A percentile compares a stretch with the other conserved stretches of the same genome.
Evolutionary conservation across 352 stramenopile species (phyloP).

Genomic region (Phytophthora macrochlamydospora): DNA sequence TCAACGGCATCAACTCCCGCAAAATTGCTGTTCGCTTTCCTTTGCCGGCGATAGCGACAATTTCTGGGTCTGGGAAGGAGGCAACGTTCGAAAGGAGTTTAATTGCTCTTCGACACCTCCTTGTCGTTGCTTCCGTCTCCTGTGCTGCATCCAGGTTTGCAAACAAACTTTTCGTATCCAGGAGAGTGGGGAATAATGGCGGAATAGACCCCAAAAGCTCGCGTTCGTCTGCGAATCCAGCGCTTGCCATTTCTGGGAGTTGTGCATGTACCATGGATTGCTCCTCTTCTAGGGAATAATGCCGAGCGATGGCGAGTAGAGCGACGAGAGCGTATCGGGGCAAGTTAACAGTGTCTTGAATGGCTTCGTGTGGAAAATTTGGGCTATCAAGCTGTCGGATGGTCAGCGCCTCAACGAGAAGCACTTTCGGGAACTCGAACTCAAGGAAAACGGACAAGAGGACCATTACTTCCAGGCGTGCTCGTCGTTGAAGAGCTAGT

Average conservation of each 20-base stretch:
- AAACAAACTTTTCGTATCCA: constrained; percentile 6
- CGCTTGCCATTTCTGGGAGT: constrained; percentile 4
- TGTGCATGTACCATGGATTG: constrained; percentile 8
- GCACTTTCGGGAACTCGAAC: constrained; percentile 40
- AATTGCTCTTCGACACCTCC: constrained; percentile 47
- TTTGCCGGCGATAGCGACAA: constrained; percentile 15
- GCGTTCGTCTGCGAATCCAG: constrained; percentile 24
- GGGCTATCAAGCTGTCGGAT: constrained; percentile 44
- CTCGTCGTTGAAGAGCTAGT: constrained; percentile 27
- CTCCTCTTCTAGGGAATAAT: constrained; percentile 34
- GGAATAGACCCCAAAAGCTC: constrained; percentile 51
- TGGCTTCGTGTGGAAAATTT: constrained; percentile 16
- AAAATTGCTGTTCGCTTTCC: constrained; percentile 26
- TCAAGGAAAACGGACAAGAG: constrained; percentile 46
- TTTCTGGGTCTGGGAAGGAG: constrained; percentile 46
- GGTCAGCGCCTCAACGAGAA: constrained; percentile 53
- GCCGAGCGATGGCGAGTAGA: constrained; percentile 38
- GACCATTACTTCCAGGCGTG: constrained; percentile 40
- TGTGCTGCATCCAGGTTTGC: not conserved
- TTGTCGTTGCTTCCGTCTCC: constrained; percentile 8
- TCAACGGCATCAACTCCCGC: constrained; percentile 24
- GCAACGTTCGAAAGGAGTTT: constrained; percentile 50
- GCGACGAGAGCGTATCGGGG: constrained; percentile 52
- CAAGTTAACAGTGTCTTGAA: constrained; percentile 43
- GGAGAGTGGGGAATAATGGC: constrained; percentile 41